Percentiles rank a stretch among this genome's conserved stretches.
These are phyloP conservation scores for Capsella rubella DNA, from an alignment of 441 rosid species.

Conservation along the genomic window DNA sequence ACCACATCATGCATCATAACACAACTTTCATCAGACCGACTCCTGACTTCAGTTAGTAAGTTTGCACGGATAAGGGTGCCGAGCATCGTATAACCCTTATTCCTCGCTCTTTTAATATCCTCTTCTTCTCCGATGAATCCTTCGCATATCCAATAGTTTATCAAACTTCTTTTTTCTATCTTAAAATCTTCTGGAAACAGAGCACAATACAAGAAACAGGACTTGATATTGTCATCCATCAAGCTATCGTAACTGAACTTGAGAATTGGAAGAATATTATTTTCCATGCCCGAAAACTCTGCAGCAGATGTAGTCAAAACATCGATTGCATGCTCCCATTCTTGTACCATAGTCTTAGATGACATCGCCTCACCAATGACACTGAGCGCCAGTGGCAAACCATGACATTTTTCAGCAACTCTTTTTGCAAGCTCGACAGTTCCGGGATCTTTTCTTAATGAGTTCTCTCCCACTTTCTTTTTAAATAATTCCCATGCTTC, in stretches of 20 bases:
- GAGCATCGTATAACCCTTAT: constrained; percentile 38
- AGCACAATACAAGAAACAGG: constrained; percentile 48
- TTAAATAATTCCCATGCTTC: neutral
- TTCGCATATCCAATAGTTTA: constrained; percentile 10
- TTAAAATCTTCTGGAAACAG: constrained; percentile 29
- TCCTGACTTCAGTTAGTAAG: constrained; percentile 28
- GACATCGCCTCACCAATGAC: constrained; percentile 41
- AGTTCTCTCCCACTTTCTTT: no score
- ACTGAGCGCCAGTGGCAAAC: constrained; percentile 40
- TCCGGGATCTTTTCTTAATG: no score
- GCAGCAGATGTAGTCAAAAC: neutral
- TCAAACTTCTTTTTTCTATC: neutral
- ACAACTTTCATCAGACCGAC: fast-evolving
- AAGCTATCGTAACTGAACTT: constrained; percentile 46
- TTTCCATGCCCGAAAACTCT: constrained; percentile 23
- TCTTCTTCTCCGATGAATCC: constrained; percentile 9
- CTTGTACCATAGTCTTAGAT: constrained; percentile 11
- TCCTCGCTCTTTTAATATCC: neutral
- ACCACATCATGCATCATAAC: constrained; percentile 48
- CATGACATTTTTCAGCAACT: constrained; percentile 6
- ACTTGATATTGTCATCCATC: constrained; percentile 8
- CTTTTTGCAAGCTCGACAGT: no score
- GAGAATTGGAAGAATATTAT: constrained; percentile 37
- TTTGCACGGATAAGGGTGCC: constrained; percentile 38
- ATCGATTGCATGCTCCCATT: constrained; percentile 41